Base-by-base conservation (phyloP, 768 basidiomycete species). In the Auricularia heimuer region DNA sequence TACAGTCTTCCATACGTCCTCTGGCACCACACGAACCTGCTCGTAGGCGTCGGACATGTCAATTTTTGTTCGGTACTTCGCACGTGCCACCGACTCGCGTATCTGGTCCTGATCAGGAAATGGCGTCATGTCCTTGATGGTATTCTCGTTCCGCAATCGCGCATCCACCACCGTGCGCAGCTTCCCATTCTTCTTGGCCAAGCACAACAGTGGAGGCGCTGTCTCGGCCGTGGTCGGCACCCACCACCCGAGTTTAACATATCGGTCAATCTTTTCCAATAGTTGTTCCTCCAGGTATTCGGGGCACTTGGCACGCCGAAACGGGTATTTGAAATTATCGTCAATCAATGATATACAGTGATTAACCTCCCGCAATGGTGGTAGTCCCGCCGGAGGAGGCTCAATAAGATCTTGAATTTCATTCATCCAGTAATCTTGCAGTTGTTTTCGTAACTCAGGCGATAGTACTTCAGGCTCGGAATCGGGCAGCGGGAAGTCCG, bases 311-410 rank as follows among this genome's bases (percentile, higher is more conserved):
- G 77, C 75, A 1, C 71, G 10, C 11, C 73, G 70, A 54, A 76
- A 75, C 0, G 69, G 64, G 62, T 78, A 79, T 14, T 45, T 33
- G 61, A 71, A 71, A 0, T 69, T 61, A 2, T 76, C 70, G 47
- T 80, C 75, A 3, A 78, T 75, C 1, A 82, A 64, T 0, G 75
- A 77, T 0, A 82, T 80, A 0, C 67, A 65, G 58, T 80, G 78
- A 65, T 82, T 81, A 1, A 81, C 76, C 0, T 66, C 76, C 1
- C 76, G 35, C 3, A 79, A 61, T 0, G 78, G 79, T 0, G 81
- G 80, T 24, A 78, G 47, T 36, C 67, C 63, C 3, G 64, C 44
- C 21, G 68, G 70, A 3, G 68, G 64, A 0, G 70, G 71, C 1
- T 65, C 63, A 14, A 16, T 51, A 1, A 51, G 47, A 51, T 51